Percentiles rank a stretch among this genome's conserved stretches.
Evolutionary conservation across 352 stramenopile genomes (phyloP).

Genomic region (Globisporangium orthogonon): DNA sequence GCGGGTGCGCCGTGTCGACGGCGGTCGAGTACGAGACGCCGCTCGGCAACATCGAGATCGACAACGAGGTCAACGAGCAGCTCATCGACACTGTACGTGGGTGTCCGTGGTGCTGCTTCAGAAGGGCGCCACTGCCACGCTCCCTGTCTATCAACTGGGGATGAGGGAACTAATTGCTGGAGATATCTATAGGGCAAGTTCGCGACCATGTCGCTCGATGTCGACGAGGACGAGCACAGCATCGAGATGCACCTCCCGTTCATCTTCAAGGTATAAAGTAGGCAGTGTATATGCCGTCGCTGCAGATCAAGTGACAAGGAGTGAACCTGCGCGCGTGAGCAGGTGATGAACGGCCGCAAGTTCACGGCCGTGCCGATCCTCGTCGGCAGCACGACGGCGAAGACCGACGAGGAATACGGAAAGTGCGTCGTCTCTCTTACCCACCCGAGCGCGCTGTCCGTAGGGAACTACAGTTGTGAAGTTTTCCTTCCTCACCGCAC

Average conservation of each 20-base stretch:
- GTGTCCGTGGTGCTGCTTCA: neutral
- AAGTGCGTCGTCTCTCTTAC: constrained; percentile 29
- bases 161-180: too few relatives aligned
- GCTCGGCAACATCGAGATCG: constrained; percentile 90
- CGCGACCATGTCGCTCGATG: constrained; percentile 65
- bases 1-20: constrained; percentile 77
- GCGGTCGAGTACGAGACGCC: constrained; percentile 91
- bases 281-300: too few relatives aligned
- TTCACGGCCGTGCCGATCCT: constrained; percentile 94
- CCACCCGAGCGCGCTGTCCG: too few relatives aligned
- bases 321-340: too few relatives aligned
- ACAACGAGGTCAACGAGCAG: constrained; percentile 86
- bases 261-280: constrained; percentile 68
- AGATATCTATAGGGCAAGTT: constrained; percentile 48
- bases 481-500: too few relatives aligned
- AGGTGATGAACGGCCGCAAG: constrained; percentile 67
- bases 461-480: too few relatives aligned
- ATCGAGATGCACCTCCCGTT: constrained; percentile 98
- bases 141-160: neutral
- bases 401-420: constrained; percentile 82
- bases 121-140: neutral
- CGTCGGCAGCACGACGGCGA: constrained; percentile 89
- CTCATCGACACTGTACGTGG: constrained; percentile 71
- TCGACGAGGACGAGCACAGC: constrained; percentile 95
- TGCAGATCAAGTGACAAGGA: too few relatives aligned